Percentiles rank a stretch among this genome's conserved stretches.
These are phyloP conservation scores for Astrocystis sublimbata DNA, from an alignment of 495 filamentous ascomycete species.

Conservation along the genomic window DNA sequence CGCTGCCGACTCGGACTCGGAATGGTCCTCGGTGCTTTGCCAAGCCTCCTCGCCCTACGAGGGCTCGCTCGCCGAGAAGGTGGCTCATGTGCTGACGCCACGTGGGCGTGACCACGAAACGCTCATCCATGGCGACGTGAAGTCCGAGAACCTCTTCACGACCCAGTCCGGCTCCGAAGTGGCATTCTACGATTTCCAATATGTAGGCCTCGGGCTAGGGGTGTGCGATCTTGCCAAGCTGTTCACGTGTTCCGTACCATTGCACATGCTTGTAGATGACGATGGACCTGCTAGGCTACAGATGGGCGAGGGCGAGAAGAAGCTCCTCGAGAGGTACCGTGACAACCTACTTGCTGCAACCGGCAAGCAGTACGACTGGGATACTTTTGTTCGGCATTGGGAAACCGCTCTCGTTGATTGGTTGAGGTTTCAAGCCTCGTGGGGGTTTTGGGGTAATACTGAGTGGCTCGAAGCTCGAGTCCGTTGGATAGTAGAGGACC, in stretches of 20 bases:
- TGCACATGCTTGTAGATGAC: constrained; percentile 25
- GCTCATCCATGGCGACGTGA: constrained; percentile 50
- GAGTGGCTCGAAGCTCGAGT: constrained; percentile 43
- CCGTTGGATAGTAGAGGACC: constrained; percentile 29
- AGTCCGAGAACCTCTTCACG: constrained; percentile 45
- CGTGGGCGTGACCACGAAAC: constrained; percentile 36
- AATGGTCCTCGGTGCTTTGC: constrained; percentile 37
- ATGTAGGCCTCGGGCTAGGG: constrained; percentile 45
- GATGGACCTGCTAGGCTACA: constrained; percentile 22
- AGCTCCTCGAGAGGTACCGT: constrained; percentile 39
- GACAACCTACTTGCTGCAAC: constrained; percentile 24
- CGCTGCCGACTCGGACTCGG: constrained; percentile 25
- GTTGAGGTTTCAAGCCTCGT: constrained; percentile 50
- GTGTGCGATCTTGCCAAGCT: constrained; percentile 51
- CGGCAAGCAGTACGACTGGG: constrained; percentile 36
- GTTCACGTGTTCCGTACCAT: constrained; percentile 38
- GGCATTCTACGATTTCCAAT: constrained; percentile 53
- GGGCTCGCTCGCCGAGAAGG: constrained; percentile 31
- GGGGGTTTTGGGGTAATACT: constrained; percentile 52
- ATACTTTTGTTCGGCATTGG: constrained; percentile 43
- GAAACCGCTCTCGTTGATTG: constrained; percentile 51
- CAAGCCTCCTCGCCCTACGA: constrained; percentile 5
- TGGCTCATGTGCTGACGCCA: constrained; percentile 32
- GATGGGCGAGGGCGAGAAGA: constrained; percentile 36
- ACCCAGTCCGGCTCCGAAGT: constrained; percentile 32